These are phyloP conservation scores for Boletales sp. DNA, from an alignment of 768 basidiomycete species.

Conservation along the genomic window DNA sequence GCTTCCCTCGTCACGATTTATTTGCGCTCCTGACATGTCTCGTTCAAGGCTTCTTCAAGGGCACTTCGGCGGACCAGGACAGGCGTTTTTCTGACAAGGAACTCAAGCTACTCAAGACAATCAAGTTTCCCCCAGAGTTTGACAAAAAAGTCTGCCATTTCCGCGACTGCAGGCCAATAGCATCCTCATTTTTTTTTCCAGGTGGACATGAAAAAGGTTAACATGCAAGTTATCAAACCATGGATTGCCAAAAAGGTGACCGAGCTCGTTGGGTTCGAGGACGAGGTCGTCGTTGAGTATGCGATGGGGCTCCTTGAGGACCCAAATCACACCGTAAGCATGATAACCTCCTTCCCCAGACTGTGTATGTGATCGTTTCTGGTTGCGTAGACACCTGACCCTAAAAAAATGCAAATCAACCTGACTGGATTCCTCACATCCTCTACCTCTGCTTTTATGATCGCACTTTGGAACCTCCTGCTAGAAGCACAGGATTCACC, in stretches of 20 bases:
- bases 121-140: conserved; percentile 90
- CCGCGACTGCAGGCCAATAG: neutral
- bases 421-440: conserved; percentile 90
- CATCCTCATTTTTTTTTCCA: conserved; percentile 20
- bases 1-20: neutral
- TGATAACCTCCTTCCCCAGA: too few species aligned
- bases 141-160: conserved; percentile 66
- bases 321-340: conserved; percentile 69
- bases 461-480: conserved; percentile 83
- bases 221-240: conserved; percentile 84
- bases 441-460: conserved; percentile 85
- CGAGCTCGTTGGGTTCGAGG: conserved; percentile 89
- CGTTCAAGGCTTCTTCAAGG: conserved; percentile 77
- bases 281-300: conserved; percentile 96
- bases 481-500: conserved; percentile 88
- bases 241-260: conserved; percentile 95
- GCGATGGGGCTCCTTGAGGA: conserved; percentile 94
- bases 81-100: conserved; percentile 95
- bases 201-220: conserved; percentile 97
- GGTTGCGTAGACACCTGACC: conserved; percentile 70
- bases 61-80: conserved; percentile 87
- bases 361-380: neutral
- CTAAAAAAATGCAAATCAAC: conserved; percentile 93
- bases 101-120: conserved; percentile 77
- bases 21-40: conserved; percentile 8